These are phyloP conservation scores for Neobulgaria alba DNA, from an alignment of 2,329 filamentous ascomycete species.

Conservation along the genomic window DNA sequence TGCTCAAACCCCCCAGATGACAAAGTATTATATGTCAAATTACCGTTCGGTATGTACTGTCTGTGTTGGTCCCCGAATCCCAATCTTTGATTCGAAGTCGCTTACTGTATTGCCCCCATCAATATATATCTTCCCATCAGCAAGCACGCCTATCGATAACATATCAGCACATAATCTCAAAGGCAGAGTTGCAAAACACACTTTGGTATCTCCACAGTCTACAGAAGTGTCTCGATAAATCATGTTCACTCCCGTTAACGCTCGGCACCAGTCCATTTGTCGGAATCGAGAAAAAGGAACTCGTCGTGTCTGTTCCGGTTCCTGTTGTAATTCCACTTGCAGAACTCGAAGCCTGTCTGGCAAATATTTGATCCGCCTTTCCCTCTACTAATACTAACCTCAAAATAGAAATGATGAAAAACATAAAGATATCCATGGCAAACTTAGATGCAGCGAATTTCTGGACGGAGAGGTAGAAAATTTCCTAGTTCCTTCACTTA, in stretches of 20 bases:
- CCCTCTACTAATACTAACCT: too few relatives aligned
- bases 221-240: slow-evolving; percentile 8
- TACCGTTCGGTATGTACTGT: slow-evolving; percentile 4
- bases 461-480: too few relatives aligned
- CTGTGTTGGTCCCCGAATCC: not conserved
- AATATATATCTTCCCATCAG: slow-evolving; percentile 8
- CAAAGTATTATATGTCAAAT: slow-evolving; percentile 2
- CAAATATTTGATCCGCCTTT: too few relatives aligned
- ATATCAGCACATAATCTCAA: not conserved
- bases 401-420: too few relatives aligned
- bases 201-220: slow-evolving; percentile 6
- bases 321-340: too few relatives aligned
- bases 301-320: too few relatives aligned
- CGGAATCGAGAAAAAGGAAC: slow-evolving; percentile 1
- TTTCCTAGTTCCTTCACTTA: too few relatives aligned
- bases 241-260: slow-evolving; percentile 4
- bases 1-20: slow-evolving; percentile 1
- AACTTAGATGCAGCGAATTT: too few relatives aligned
- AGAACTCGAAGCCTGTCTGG: too few relatives aligned
- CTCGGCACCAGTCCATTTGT: not conserved
- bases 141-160: slow-evolving; percentile 5
- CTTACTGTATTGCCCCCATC: slow-evolving; percentile 7
- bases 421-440: too few relatives aligned
- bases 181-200: not conserved
- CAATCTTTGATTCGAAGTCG: not conserved